Percentiles rank a stretch among this genome's conserved stretches.
Evolutionary conservation across 2,329 filamentous ascomycete genomes (phyloP).

Genomic region (Phyllosticta citribraziliensis): DNA sequence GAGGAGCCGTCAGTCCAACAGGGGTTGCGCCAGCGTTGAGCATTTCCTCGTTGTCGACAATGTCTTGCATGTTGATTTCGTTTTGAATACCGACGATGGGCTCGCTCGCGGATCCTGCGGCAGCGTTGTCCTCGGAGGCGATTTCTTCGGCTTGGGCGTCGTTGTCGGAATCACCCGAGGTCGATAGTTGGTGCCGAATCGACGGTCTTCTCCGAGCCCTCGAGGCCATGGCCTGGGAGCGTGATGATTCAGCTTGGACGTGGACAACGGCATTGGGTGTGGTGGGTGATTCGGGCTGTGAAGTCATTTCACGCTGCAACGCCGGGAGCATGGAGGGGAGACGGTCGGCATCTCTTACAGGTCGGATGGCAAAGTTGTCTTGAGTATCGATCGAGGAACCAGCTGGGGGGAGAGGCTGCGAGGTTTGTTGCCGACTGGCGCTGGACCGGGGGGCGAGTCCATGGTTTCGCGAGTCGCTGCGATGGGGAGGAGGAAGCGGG

Average conservation of each 20-base stretch:
- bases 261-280: slow-evolving; percentile 24
- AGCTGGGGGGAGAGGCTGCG: slow-evolving; percentile 41
- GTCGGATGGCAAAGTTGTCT: slow-evolving; percentile 65
- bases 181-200: slow-evolving; percentile 80
- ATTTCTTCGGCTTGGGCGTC: slow-evolving; percentile 78
- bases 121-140: slow-evolving; percentile 65
- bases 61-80: slow-evolving; percentile 76
- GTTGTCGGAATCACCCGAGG: slow-evolving; percentile 69
- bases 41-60: slow-evolving; percentile 73
- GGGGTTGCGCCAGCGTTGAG: slow-evolving; percentile 60
- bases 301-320: slow-evolving; percentile 53
- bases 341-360: slow-evolving; percentile 70
- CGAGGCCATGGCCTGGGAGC: slow-evolving; percentile 36
- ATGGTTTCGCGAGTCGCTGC: slow-evolving; percentile 36
- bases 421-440: slow-evolving; percentile 22
- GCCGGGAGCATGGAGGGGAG: slow-evolving; percentile 76
- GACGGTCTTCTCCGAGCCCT: slow-evolving; percentile 64
- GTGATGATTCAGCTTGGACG: slow-evolving; percentile 1
- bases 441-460: slow-evolving; percentile 5
- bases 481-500: slow-evolving; percentile 45
- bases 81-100: slow-evolving; percentile 72
- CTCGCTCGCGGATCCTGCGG: slow-evolving; percentile 61
- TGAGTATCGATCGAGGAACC: slow-evolving; percentile 58
- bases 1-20: slow-evolving; percentile 65
- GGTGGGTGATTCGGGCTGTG: slow-evolving; percentile 69